These are phyloP conservation scores for Candida sojae DNA, from an alignment of 1,139 yeast genomes.

Conservation along the genomic window DNA sequence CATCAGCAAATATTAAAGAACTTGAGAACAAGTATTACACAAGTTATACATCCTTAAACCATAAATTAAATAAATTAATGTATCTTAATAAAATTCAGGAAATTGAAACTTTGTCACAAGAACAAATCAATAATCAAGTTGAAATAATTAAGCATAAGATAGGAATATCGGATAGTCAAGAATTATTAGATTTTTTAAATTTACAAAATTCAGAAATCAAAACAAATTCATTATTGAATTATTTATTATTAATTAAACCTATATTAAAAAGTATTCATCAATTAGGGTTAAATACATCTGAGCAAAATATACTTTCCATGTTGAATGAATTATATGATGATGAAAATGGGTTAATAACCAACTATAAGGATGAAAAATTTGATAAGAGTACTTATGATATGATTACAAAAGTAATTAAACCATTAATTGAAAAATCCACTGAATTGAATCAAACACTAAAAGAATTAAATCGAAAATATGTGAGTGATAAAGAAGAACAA, in stretches of 20 bases:
- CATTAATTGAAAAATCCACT: slow-evolving; percentile 18
- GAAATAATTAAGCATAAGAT: slow-evolving; percentile 9
- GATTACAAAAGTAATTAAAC: slow-evolving; percentile 14
- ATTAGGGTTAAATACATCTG: slow-evolving; percentile 31
- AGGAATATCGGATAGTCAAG: slow-evolving; percentile 18
- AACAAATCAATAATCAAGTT: slow-evolving; percentile 13
- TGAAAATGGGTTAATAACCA: slow-evolving; percentile 10
- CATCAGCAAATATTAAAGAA: slow-evolving; percentile 9
- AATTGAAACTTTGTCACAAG: slow-evolving; percentile 12
- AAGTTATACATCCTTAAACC: slow-evolving; percentile 22
- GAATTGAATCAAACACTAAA: slow-evolving; percentile 17
- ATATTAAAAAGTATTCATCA: slow-evolving; percentile 36
- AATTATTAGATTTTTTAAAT: slow-evolving; percentile 21
- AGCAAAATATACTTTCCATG: slow-evolving; percentile 26
- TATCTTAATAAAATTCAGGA: slow-evolving; percentile 27
- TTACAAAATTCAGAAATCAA: slow-evolving; percentile 26
- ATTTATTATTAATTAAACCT: slow-evolving; percentile 30
- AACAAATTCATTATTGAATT: slow-evolving; percentile 24
- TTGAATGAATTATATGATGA: slow-evolving; percentile 18
- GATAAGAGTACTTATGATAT: slow-evolving; percentile 3
- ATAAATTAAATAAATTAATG: slow-evolving; percentile 29
- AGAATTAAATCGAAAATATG: slow-evolving; percentile 12
- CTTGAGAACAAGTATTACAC: slow-evolving; percentile 25
- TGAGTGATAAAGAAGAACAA: slow-evolving; percentile 10
- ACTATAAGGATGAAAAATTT: neutral